Conservation (phyloP, 805 yeast genomes). For the Jamesozyma rosinii region DNA sequence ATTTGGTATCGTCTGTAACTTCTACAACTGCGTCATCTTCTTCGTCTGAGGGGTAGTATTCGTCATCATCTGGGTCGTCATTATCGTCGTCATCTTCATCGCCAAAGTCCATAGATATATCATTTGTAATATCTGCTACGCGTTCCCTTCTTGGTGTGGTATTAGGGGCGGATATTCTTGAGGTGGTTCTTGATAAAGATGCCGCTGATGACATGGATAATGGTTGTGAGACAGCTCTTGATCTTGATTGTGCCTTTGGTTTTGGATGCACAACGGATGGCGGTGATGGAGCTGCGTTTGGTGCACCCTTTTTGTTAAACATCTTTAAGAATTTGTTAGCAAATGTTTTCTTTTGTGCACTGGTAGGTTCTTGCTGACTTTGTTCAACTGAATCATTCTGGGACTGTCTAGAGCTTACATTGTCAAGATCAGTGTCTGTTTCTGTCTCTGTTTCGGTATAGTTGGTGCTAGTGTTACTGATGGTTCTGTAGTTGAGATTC, state of each 20-base stretch:
- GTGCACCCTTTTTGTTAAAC: background rate
- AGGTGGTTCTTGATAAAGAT: background rate
- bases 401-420: constrained; percentile 19
- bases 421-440: no score
- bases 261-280: no score
- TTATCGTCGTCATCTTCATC: constrained; percentile 5
- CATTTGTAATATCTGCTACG: background rate
- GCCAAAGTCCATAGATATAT: background rate
- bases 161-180: background rate
- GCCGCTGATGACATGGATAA: background rate
- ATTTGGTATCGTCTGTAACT: constrained; percentile 26
- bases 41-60: constrained; percentile 5
- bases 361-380: background rate
- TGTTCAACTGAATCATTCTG: background rate
- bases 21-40: background rate
- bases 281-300: background rate
- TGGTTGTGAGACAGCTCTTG: background rate
- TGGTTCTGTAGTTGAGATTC: background rate
- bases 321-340: background rate
- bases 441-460: no score
- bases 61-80: constrained; percentile 4
- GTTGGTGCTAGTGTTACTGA: background rate
- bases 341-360: background rate
- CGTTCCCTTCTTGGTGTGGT: no score
- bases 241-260: background rate